Conservation (phyloP, 768 basidiomycete species). For the Podaxis pistillaris region DNA sequence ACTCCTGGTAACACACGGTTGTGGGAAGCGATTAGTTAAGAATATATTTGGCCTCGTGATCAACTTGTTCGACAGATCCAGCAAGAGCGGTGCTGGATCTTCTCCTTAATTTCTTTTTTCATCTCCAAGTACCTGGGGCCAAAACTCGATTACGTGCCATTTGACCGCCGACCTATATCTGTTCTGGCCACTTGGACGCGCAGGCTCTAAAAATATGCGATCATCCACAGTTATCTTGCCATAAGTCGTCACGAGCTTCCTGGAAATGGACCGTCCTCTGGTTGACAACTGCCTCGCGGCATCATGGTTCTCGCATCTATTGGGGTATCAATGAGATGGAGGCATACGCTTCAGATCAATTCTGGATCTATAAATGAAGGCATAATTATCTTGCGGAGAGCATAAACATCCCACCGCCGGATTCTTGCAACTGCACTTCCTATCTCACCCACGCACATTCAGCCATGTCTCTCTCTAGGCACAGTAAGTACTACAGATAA, state of each 20-base stretch:
- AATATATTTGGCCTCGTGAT: too few relatives aligned
- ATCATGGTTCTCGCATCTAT: neutral
- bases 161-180: too few relatives aligned
- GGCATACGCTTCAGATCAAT: neutral
- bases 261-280: neutral
- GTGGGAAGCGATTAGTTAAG: too few relatives aligned
- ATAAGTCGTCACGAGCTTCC: neutral
- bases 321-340: neutral
- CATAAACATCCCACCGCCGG: constrained; percentile 8
- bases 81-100: too few relatives aligned
- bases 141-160: too few relatives aligned
- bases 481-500: constrained; percentile 26
- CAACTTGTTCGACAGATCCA: too few relatives aligned
- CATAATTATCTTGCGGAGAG: neutral
- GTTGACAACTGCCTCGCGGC: neutral
- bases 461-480: constrained; percentile 36
- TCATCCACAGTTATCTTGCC: too few relatives aligned
- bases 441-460: neutral
- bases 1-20: too few relatives aligned
- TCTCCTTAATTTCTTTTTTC: too few relatives aligned
- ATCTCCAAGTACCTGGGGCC: too few relatives aligned
- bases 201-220: too few relatives aligned
- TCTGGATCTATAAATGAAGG: neutral
- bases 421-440: neutral
- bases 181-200: too few relatives aligned